Evolutionary conservation across 306 rosid genomes (phyloP), one percentile per base, ranked within the genome.

Genomic region (Arachis hypogaea): DNA sequence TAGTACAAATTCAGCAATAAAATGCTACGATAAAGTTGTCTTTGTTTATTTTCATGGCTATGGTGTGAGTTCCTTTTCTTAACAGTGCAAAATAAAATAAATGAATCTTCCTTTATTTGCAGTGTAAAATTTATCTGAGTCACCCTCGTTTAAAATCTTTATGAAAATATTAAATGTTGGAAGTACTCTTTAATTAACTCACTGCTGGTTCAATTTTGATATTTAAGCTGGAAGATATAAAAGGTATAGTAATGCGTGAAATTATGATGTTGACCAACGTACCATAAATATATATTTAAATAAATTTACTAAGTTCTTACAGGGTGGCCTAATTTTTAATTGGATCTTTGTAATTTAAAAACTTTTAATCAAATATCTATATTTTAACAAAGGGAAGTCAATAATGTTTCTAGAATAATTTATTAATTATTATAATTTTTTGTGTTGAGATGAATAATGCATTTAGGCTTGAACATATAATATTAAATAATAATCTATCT

Each of bases 1-100:
- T 22, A 22, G 28, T 78, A 74, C 77, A 68, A 47, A 59, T 64
- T 75, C 56, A 75, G 70, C 72, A 77, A 80, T 33, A 33, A 33
- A 33, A 33, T 59, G 78, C 36, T 80, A 59, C 72, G 59, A 52
- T 65, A 1, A 69, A 33, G 7, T 52, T 64, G 75, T 69, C 75
- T 72, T 78, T 73, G 0, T 33, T 33, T 2, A 33, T 33, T 33
- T 33, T 76, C 78, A 70, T 64, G 74, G 45, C 52, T 42, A 41
- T 68, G 80, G 45, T 22, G 11, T 71, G 49, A 64, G 47, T 46
- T 1, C 58, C 63, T 66, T 36, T 59, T 6, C 46, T 59, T 6
- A 52, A 59, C 11, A 18, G 14, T 59, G 61, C 62, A 67, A 72
- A 33, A 33, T 33, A 33, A 33, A 33, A 11, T 65, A 65, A 78